Base-by-base conservation (phyloP, 1,284 basidiomycete genomes). In the Microbotryomycetes sp. region DNA sequence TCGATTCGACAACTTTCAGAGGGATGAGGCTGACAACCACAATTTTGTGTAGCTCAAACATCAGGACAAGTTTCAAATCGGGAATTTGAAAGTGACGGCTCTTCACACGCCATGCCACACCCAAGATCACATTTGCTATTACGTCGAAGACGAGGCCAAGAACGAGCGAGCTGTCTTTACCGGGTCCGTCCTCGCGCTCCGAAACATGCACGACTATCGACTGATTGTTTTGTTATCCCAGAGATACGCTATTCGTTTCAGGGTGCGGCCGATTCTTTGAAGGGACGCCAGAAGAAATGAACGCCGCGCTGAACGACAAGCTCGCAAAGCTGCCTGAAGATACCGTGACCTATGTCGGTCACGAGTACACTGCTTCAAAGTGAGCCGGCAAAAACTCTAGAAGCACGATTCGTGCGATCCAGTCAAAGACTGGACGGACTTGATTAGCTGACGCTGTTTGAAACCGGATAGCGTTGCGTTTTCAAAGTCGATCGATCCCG, bases 241-340 rank as follows among this genome's bases (percentile, higher is more conserved):
- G 82, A 16, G 94, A 98, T 74, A 97, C 94, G 0, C 84, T 98
- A 54, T 97, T 98, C 79, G 82, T 90, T 65, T 90, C 83, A 4
- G 93, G 93, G 6, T 94, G 89, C 73, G 94, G 94, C n/a, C 84
- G 92, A 6, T 97, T 97, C 81, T 97, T 97, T 72, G 93, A 97
- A 76, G 93, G 93, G 46, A 85, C 83, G 3, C 85, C 86, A 1
- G 76, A 80, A 11, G 85, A 97, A 76, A 98, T 98, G 94, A 80
- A 87, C 71, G 75, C 79, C 5, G 83, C 91, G 5, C 81, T 96
- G 47, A 82, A 83, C 35, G 86, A 90, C 72, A 81, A 62, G 83
- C 80, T 77, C 30, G 66, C 71, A 15, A 81, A 80, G 0, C 81
- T 98, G 11, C 92, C 93, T 0, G 79, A 86, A 64, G 79, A 86